phyloP scores from a whole-genome alignment of 2,329 filamentous ascomycete species.

The Ceratocystis diversiconidia region DNA sequence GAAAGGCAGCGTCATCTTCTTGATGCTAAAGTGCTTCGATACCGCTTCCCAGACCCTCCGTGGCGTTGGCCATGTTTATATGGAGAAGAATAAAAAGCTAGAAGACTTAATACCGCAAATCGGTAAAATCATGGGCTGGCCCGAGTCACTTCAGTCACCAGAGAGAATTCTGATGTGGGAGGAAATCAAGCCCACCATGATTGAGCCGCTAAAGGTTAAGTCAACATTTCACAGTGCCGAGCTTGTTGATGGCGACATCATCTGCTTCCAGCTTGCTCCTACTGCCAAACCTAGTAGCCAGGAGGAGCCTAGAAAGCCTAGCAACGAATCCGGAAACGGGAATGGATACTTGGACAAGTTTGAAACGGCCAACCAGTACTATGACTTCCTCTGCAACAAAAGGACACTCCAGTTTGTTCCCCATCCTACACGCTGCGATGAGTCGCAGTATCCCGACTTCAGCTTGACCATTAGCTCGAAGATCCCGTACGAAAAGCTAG shows the following conservation, averaged over 20 bases:
- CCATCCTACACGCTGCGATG: slow-evolving; percentile 42
- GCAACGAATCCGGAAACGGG: not conserved
- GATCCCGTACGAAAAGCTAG: slow-evolving; percentile 76
- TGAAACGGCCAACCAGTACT: slow-evolving; percentile 69
- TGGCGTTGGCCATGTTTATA: slow-evolving; percentile 73
- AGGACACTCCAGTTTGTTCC: slow-evolving; percentile 67
- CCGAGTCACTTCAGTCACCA: slow-evolving; percentile 51
- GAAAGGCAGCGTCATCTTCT: slow-evolving; percentile 54
- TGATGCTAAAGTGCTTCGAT: slow-evolving; percentile 91
- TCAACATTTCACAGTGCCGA: slow-evolving; percentile 80
- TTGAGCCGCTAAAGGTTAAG: slow-evolving; percentile 85
- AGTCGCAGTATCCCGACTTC: slow-evolving; percentile 50
- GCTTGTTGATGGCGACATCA: slow-evolving; percentile 91
- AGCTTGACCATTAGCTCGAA: slow-evolving; percentile 69
- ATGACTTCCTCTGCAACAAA: slow-evolving; percentile 83
- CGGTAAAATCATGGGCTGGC: slow-evolving; percentile 72
- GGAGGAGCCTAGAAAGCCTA: not conserved
- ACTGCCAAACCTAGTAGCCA: not conserved
- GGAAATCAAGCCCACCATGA: slow-evolving; percentile 97
- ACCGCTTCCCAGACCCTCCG: slow-evolving; percentile 56
- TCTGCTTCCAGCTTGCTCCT: slow-evolving; percentile 60
- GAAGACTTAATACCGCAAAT: slow-evolving; percentile 70
- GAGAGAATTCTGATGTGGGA: slow-evolving; percentile 64
- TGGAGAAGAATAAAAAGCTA: slow-evolving; percentile 76
- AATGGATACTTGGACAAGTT: slow-evolving; percentile 33